These are phyloP conservation scores for Suillus fuscotomentosus DNA, from an alignment of 768 basidiomycete species.

Conservation along the genomic window DNA sequence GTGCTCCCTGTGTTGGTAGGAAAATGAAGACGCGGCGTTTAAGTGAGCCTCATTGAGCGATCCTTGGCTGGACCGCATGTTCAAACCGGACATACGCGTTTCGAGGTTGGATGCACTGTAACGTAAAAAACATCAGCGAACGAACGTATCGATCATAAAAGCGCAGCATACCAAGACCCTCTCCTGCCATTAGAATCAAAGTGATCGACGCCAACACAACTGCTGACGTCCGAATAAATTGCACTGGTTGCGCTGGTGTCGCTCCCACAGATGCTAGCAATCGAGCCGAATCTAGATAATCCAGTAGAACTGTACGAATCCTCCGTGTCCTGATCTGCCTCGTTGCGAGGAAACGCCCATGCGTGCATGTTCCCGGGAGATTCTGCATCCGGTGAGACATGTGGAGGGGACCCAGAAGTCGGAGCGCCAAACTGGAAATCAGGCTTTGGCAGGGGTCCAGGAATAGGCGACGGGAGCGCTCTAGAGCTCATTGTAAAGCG, in stretches of 20 bases:
- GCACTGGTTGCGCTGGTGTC: constrained; percentile 54
- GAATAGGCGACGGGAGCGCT: constrained; percentile 42
- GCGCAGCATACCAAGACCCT: constrained; percentile 26
- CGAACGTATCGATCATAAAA: constrained; percentile 9
- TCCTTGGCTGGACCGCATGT: constrained; percentile 33
- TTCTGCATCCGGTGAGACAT: constrained; percentile 46
- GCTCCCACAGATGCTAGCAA: constrained; percentile 59
- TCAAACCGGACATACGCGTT: constrained; percentile 28
- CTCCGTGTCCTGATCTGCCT: constrained; percentile 50
- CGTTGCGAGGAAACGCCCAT: constrained; percentile 43
- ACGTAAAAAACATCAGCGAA: constrained; percentile 10
- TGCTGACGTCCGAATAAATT: constrained; percentile 46
- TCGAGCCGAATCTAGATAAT: constrained; percentile 57
- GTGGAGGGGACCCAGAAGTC: constrained; percentile 42
- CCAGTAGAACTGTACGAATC: constrained; percentile 50
- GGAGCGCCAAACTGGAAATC: constrained; percentile 66
- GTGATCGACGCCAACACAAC: constrained; percentile 31
- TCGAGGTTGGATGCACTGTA: constrained; percentile 32
- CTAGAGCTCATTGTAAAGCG: constrained; percentile 49
- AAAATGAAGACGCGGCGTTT: constrained; percentile 14
- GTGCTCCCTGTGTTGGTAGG: constrained; percentile 22
- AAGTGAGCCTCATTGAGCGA: constrained; percentile 30
- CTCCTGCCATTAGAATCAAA: constrained; percentile 34
- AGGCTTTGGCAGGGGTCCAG: constrained; percentile 59
- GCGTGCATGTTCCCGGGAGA: constrained; percentile 32